phyloP scores from a whole-genome alignment of 805 yeast genomes.

The Komagataella pastoris region DNA sequence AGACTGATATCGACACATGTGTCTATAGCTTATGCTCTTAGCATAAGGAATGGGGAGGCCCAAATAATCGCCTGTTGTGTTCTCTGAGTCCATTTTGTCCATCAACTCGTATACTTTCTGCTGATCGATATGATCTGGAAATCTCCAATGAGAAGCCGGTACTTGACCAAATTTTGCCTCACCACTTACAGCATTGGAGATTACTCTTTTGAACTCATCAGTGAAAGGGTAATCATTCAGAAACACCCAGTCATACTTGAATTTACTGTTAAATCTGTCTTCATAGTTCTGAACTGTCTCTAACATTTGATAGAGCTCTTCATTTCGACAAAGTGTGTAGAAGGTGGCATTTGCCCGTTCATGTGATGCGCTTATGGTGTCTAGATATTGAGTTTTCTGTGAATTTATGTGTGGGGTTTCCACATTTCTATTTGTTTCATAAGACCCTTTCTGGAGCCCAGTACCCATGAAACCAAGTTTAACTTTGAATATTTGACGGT shows the following conservation, averaged over 20 bases:
- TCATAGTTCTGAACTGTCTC: constrained; percentile 51
- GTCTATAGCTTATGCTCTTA: constrained; percentile 26
- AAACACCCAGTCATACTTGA: constrained; percentile 70
- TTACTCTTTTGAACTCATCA: constrained; percentile 35
- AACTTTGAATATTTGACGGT: not conserved
- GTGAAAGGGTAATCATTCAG: constrained; percentile 57
- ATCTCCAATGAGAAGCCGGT: constrained; percentile 52
- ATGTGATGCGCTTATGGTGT: not conserved
- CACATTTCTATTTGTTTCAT: not conserved
- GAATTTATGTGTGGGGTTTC: not conserved
- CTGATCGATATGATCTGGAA: constrained; percentile 47
- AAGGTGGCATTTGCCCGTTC: constrained; percentile 46
- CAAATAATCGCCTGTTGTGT: not conserved
- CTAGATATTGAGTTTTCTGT: not conserved
- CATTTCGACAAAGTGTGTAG: constrained; percentile 58
- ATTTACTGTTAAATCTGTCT: constrained; percentile 48
- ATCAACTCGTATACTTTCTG: constrained; percentile 29
- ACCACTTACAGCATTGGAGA: constrained; percentile 44
- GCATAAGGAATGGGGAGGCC: constrained; percentile 16
- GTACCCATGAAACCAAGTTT: not conserved
- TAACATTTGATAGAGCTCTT: constrained; percentile 43
- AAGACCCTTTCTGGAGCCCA: not conserved
- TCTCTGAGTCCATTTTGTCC: constrained; percentile 21
- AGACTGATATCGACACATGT: constrained; percentile 32
- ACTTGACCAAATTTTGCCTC: constrained; percentile 48